Base-by-base conservation (phyloP, 2,329 filamentous ascomycete species). In the Lachnellula cervina region DNA sequence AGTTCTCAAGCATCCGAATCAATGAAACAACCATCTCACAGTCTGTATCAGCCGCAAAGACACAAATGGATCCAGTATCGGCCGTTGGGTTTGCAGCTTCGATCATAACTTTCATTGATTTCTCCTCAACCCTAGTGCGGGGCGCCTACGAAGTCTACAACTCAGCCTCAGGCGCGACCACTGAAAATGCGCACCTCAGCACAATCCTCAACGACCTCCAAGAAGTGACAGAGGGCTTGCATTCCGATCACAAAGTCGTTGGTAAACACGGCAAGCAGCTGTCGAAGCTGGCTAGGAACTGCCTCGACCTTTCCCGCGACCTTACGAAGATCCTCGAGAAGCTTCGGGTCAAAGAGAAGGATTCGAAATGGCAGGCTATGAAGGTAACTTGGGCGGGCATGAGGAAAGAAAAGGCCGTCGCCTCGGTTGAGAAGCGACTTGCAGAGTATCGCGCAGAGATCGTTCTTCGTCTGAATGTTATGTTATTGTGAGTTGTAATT, bases 81-180 rank as follows among this genome's bases (percentile, higher is more conserved):
- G 49, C 49, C 5, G 23, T 52, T n/a, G 25, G 49, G 21, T 45
- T 66, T 17, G 64, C 63, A 3, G 49, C 56, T 2, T 62, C 54
- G 7, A 59, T 68, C 14, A 34, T 66, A 32, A 53, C 56, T 2
- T 64, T 69, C 32, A 55, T 69, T 13, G 66, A 68, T 11, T 63
- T 68, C 34, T 61, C 61, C 0, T 59, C 50, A 43, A 58, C 60
- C 4, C n/a, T 68, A 16, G 51, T 67, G 25, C 48, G 38, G 16
- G 62, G 62, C 2, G 50, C 56, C 2, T 53, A 53, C 51, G 51
- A 53, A 35, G 43, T 53, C 32, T 53, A 53, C 23, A 53, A 53
- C 17, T 53, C 51, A n/a, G 21, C 51, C 2, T 17, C 43, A 8
- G 43, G 51, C 9, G 44, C 28, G n/a, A 53, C 51, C 13, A 11